Base-by-base conservation (phyloP, 768 basidiomycete species). In the Amylocystis lapponica region DNA sequence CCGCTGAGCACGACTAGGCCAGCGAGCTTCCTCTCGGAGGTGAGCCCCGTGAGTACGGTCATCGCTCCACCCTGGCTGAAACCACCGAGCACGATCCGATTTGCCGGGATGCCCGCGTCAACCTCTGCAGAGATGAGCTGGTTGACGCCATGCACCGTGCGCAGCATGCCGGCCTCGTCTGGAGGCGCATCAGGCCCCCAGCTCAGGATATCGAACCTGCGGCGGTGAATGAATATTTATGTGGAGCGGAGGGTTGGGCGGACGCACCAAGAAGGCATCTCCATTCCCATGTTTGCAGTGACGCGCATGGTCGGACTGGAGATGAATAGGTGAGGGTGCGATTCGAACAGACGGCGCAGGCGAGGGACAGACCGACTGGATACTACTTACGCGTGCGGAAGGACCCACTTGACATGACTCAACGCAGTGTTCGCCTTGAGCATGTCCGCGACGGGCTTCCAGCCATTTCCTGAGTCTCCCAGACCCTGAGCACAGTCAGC, bases 51-150 rank as follows among this genome's bases (percentile, higher is more conserved):
- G 37, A 93, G 65, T n/a, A 92, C 67, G 7, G 81, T 73, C 71
- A 94, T 82, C 19, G 82, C 78, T 30, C 72, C 87, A 27, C 89
- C 92, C 60, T 95, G 92, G 47, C 81, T 85, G 66, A 94, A 95
- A 9, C 93, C 93, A 27, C 89, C 91, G 19, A 97, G 63, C 25
- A 95, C 74, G 54, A 95, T 85, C 39, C 85, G 77, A 42, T 72
- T 69, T 20, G 83, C 66, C 8, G 79, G 72, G 40, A 84, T 78
- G 26, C 87, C 87, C 7, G 72, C 69, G 36, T 81, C 78, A 16
- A 93, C 69, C 63, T 97, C 93, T 2, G 72, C 69, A 11, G 76
- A 69, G 56, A 98, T 81, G 50, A 94, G 66, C 45, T 74, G 64
- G 54, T 81, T 81, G 53, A 95, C 69, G 21, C 71, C 61, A 22